Conservation (phyloP, 192 early-diverging fungal genomes). For the Allomyces javanicus region DNA sequence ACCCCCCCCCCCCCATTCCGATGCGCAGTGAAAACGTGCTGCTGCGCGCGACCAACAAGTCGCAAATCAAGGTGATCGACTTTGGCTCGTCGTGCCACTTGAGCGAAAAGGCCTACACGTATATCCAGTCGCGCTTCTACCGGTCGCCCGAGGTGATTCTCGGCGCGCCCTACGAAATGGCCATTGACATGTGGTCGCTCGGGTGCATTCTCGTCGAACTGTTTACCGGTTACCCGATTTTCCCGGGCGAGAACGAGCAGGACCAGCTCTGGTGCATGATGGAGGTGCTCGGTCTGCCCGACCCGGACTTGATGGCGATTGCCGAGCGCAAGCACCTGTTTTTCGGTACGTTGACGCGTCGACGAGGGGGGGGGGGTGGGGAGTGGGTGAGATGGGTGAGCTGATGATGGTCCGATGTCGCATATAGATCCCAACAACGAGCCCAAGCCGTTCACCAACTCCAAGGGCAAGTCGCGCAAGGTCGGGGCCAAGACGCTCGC, state of each 20-base stretch:
- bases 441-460: constrained; percentile 50
- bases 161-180: constrained; percentile 64
- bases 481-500: constrained; percentile 58
- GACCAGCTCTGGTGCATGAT: constrained; percentile 91
- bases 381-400: constrained; percentile 10
- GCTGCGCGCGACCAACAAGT: constrained; percentile 1
- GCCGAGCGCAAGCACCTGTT: constrained; percentile 66
- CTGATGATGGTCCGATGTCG: constrained; percentile 9
- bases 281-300: constrained; percentile 74
- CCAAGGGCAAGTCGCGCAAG: constrained; percentile 72
- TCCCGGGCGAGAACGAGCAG: constrained; percentile 93
- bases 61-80: constrained; percentile 89
- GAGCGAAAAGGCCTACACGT: constrained; percentile 86
- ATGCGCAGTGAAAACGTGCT: constrained; percentile 4
- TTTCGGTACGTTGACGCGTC: constrained; percentile 43
- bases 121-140: constrained; percentile 94
- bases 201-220: constrained; percentile 91
- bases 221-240: constrained; percentile 72
- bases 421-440: constrained; percentile 22
- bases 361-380: neutral
- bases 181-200: constrained; percentile 95
- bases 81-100: constrained; percentile 90
- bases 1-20: constrained; percentile 3
- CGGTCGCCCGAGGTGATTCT: constrained; percentile 93
- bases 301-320: constrained; percentile 45